These are phyloP conservation scores for Sanguinoderma infundibulare DNA, from an alignment of 1,284 basidiomycete genomes.

Conservation along the genomic window DNA sequence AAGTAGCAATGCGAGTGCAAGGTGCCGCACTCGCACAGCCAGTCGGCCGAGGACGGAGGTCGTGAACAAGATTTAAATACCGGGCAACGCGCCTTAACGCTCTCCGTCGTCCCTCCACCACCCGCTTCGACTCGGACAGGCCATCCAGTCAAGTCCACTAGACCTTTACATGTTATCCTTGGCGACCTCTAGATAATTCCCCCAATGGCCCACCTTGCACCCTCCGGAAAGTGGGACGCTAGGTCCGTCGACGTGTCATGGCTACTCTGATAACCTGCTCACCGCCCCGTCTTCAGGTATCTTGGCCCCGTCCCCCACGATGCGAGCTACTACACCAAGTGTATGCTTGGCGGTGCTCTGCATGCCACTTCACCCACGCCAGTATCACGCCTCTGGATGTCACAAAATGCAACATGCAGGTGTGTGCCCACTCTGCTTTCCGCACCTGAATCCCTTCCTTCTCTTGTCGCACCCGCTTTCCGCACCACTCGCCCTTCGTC, in stretches of 20 bases:
- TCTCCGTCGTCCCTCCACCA: too few relatives aligned
- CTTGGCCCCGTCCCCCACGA: slow-evolving; percentile 78
- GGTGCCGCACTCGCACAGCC: too few relatives aligned
- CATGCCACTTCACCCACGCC: slow-evolving; percentile 94
- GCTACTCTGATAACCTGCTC: slow-evolving; percentile 11
- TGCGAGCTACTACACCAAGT: slow-evolving; percentile 74
- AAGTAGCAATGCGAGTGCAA: too few relatives aligned
- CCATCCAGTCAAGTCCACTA: slow-evolving; percentile 35
- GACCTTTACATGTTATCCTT: slow-evolving; percentile 22
- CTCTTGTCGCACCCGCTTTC: too few relatives aligned
- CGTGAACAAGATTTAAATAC: too few relatives aligned
- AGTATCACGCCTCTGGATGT: slow-evolving; percentile 94
- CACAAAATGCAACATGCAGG: slow-evolving; percentile 98
- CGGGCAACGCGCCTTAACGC: too few relatives aligned
- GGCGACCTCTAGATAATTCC: slow-evolving; percentile 34
- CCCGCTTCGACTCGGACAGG: slow-evolving; percentile 35
- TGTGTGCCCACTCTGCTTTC: slow-evolving; percentile 48
- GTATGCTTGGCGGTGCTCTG: slow-evolving; percentile 88
- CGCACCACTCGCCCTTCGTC: too few relatives aligned
- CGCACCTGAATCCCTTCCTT: too few relatives aligned
- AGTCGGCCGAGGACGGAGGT: too few relatives aligned
- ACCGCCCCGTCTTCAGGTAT: slow-evolving; percentile 43
- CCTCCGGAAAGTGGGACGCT: slow-evolving; percentile 70
- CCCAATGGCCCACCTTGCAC: slow-evolving; percentile 38
- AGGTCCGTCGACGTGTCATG: slow-evolving; percentile 47